A percentile compares a stretch with the other conserved stretches of the same genome.
Conservation (phyloP, 2,329 filamentous ascomycete species). For the Zymoseptoria passerinii region DNA sequence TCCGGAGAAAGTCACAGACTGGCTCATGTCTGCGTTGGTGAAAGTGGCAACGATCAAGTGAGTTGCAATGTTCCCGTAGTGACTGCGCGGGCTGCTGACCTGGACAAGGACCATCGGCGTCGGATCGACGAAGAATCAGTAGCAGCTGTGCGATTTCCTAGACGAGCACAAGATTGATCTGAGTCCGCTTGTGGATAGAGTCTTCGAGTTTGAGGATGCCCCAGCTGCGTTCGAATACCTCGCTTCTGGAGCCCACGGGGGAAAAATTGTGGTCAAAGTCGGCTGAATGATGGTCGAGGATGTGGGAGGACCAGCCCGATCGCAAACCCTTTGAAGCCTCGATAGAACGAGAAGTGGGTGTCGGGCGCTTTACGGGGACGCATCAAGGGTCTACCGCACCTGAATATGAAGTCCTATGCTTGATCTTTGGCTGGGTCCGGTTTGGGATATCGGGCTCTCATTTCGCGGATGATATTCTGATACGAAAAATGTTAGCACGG, state of each 20-base stretch:
- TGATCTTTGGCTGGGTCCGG: too few species aligned
- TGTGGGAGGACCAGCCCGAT: too few species aligned
- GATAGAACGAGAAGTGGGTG: too few species aligned
- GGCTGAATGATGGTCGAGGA: not conserved
- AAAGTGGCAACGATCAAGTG: constrained; percentile 17
- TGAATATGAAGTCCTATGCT: not conserved
- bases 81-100: constrained; percentile 5
- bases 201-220: constrained; percentile 31
- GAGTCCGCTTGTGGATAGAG: constrained; percentile 29
- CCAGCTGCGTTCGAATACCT: constrained; percentile 24
- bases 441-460: too few species aligned
- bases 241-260: constrained; percentile 27
- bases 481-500: too few species aligned
- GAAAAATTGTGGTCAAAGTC: constrained; percentile 21
- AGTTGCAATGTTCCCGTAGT: constrained; percentile 2
- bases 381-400: too few species aligned
- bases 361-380: too few species aligned
- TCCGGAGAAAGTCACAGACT: constrained; percentile 8
- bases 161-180: constrained; percentile 32
- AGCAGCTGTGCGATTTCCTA: constrained; percentile 33
- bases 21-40: constrained; percentile 14
- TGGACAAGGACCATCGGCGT: constrained; percentile 15
- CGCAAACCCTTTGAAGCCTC: too few species aligned
- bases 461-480: too few species aligned
- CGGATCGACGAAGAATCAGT: constrained; percentile 38